These are phyloP conservation scores for Spizellomyces sp. DNA, from an alignment of 192 early-diverging fungal genomes.

Conservation along the genomic window DNA sequence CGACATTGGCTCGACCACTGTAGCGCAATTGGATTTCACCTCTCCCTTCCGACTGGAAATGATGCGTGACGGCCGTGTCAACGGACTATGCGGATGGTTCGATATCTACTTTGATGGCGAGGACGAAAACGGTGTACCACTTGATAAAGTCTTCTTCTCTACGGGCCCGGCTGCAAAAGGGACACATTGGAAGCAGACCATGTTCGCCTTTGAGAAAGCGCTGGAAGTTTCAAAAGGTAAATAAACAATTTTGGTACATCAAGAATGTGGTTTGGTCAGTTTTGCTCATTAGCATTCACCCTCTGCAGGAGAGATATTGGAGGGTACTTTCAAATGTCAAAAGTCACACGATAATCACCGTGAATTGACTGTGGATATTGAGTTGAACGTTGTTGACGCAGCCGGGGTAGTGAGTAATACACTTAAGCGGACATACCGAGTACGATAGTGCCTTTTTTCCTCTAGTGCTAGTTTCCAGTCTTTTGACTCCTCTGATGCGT, in stretches of 20 bases:
- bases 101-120: constrained; percentile 80
- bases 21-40: constrained; percentile 73
- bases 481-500: too few species aligned
- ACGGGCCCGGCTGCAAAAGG: constrained; percentile 75
- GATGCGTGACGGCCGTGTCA: constrained; percentile 62
- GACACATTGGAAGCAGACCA: constrained; percentile 99
- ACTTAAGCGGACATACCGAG: neutral
- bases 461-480: too few species aligned
- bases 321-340: constrained; percentile 65
- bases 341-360: constrained; percentile 70
- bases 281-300: too few species aligned
- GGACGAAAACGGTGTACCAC: constrained; percentile 26
- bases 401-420: constrained; percentile 2
- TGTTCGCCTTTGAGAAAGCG: constrained; percentile 72
- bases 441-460: neutral
- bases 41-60: constrained; percentile 69
- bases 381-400: constrained; percentile 18
- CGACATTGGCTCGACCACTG: constrained; percentile 69
- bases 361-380: constrained; percentile 63
- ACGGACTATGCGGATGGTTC: constrained; percentile 89
- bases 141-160: constrained; percentile 54
- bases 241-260: too few species aligned
- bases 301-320: constrained; percentile 45
- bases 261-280: too few species aligned
- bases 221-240: constrained; percentile 62